Base-by-base conservation (phyloP, 306 rosid species). In the Lathyrus tuberosus region DNA sequence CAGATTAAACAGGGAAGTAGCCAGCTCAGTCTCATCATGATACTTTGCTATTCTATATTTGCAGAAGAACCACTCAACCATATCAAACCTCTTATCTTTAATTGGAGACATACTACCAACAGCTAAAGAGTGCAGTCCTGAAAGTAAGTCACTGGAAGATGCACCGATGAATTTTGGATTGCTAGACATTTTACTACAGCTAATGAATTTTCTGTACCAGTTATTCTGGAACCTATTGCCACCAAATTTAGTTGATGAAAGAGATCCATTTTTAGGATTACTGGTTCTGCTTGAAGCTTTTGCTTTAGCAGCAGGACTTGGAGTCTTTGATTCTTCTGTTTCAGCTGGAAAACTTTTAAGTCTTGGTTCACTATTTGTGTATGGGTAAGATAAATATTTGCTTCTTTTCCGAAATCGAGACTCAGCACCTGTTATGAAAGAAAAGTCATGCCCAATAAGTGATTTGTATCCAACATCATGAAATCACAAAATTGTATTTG, bases 361-460 rank as follows among this genome's bases (percentile, higher is more conserved):
- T 69, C 41, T 82, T 75, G 51, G 62, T 79, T 57, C 84, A 78
- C 69, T 71, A 80, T 86, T 84, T 66, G 86, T 54, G 63, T 87
- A 91, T 5, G 95, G 99, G 69, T 74, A 89, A 74, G 96, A 89
- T 71, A 95, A 76, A 77, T 89, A 95, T 85, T 84, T 87, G 62
- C 97, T 95, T 78, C 83, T 89, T 75, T 81, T 91, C 83, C 99
- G 75, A 69, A 71, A 90, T 70, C 96, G 79, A 1, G 85, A 83
- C 38, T 91, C 86, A 40, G 65, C 35, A 33, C 88, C 87, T 43
- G 60, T 68, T 60, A 57, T 28, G 16, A 76, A 62, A 70, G 76
- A 6, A 70, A 46, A 11, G 60, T 13, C 0, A 26, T 38, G 11
- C 44, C 16, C 37, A 75, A 62, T 75, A 69, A 75, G 65, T 17